phyloP scores from a whole-genome alignment of 2,329 filamentous ascomycete genomes.

The Chrysosporium queenslandicum region DNA sequence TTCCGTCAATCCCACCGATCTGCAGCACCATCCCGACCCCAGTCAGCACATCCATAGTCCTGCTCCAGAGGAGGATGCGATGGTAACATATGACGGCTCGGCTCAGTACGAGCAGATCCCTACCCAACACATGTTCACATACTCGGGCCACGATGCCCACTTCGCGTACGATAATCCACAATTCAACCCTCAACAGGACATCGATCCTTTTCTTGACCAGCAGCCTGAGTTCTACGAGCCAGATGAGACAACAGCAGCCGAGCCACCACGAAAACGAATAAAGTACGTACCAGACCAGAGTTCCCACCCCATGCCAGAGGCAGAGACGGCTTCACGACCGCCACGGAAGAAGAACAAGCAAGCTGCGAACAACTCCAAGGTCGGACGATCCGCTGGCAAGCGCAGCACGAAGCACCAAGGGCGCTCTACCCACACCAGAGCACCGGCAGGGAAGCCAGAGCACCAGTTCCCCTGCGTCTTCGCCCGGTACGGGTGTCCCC shows the following conservation, averaged over 20 bases:
- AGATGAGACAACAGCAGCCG: neutral
- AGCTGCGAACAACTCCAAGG: neutral
- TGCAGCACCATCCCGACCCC: constrained; percentile 22
- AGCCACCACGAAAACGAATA: constrained; percentile 10
- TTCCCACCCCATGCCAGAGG: neutral
- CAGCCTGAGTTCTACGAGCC: neutral
- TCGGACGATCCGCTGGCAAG: neutral
- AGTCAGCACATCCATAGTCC: constrained; percentile 14
- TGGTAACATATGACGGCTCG: neutral
- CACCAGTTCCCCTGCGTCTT: constrained; percentile 59
- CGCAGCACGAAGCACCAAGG: neutral
- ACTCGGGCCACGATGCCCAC: neutral
- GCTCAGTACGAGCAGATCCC: neutral
- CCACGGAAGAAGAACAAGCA: constrained; percentile 7
- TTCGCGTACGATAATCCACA: neutral
- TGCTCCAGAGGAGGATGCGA: neutral
- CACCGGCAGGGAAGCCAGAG: constrained; percentile 1
- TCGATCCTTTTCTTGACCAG: neutral
- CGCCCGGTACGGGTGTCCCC: constrained; percentile 61
- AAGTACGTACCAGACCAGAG: neutral
- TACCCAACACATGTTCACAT: neutral
- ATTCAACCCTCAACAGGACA: neutral
- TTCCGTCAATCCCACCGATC: constrained; percentile 17
- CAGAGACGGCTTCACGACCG: neutral
- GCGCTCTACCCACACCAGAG: neutral